These are phyloP conservation scores for Artemisia tridentata DNA, from an alignment of 129 eudicot species.

Conservation along the genomic window DNA sequence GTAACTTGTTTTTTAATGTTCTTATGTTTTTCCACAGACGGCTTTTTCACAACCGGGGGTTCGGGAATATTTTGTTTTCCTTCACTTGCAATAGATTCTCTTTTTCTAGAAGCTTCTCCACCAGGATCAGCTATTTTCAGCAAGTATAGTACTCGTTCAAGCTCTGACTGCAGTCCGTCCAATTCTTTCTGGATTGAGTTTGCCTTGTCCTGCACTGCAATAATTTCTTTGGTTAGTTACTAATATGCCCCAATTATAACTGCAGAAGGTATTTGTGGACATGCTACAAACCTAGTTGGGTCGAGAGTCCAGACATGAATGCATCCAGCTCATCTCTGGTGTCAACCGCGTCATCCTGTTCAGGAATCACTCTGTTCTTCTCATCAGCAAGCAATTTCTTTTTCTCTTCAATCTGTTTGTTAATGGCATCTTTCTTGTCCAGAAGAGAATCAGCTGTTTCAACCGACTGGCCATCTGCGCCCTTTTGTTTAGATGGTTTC, in stretches of 20 bases:
- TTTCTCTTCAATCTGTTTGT: conserved; percentile 70
- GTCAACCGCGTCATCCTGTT: conserved; percentile 41
- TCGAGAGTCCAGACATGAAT: background rate
- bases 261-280: too few relatives aligned
- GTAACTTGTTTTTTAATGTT: conserved; percentile 31
- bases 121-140: conserved; percentile 30
- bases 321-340: conserved; percentile 76
- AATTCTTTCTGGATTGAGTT: background rate
- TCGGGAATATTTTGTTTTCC: conserved; percentile 26
- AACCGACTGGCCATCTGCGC: conserved; percentile 54
- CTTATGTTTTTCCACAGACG: conserved; percentile 29
- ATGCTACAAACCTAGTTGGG: background rate
- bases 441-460: conserved; percentile 96
- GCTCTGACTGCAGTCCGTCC: background rate
- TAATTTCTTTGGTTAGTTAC: background rate
- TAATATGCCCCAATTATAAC: conserved; percentile 2
- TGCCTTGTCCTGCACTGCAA: conserved; percentile 61
- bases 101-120: conserved; percentile 22
- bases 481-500: conserved; percentile 53
- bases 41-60: conserved; percentile 26
- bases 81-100: conserved; percentile 43
- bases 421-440: conserved; percentile 65
- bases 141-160: conserved; percentile 16
- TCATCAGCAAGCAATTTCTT: conserved; percentile 56
- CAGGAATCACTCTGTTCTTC: conserved; percentile 37